Conservation (phyloP, 2,329 filamentous ascomycete genomes). For the Aspergillus pseudonomiae region DNA sequence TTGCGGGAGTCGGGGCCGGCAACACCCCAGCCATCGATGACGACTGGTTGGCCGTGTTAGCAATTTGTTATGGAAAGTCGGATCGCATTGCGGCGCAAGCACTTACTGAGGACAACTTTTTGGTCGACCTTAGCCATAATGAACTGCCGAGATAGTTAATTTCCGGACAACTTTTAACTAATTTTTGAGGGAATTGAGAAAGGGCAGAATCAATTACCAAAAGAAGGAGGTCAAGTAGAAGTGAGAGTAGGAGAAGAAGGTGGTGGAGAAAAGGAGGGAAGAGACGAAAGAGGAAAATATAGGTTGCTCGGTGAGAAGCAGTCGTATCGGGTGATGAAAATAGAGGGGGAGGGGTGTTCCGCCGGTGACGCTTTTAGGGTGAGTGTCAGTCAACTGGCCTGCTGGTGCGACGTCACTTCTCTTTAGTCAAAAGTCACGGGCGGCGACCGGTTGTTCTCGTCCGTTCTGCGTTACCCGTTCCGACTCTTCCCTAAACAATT, state of each 20-base stretch:
- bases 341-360: slow-evolving; percentile 32
- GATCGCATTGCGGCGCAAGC: slow-evolving; percentile 26
- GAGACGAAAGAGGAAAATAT: slow-evolving; percentile 22
- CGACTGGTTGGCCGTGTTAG: slow-evolving; percentile 63
- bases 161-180: slow-evolving; percentile 15
- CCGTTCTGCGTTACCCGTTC: slow-evolving; percentile 23
- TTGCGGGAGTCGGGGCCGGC: slow-evolving; percentile 77
- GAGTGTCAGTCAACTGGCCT: slow-evolving; percentile 6
- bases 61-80: slow-evolving; percentile 24
- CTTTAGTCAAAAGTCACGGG: slow-evolving; percentile 35
- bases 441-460: slow-evolving; percentile 16
- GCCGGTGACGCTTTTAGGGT: slow-evolving; percentile 40
- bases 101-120: slow-evolving; percentile 68
- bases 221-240: slow-evolving; percentile 7
- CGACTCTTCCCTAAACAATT: slow-evolving; percentile 41
- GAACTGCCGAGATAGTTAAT: slow-evolving; percentile 31
- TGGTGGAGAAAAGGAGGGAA: slow-evolving; percentile 10
- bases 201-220: slow-evolving; percentile 4
- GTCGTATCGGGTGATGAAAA: slow-evolving; percentile 8
- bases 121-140: slow-evolving; percentile 70
- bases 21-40: slow-evolving; percentile 99
- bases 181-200: neutral
- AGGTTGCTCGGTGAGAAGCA: slow-evolving; percentile 30
- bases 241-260: slow-evolving; percentile 13
- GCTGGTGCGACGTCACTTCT: neutral